Percentiles rank a stretch among this genome's conserved stretches.
phyloP scores from a whole-genome alignment of 139 green algal species.

The Coelastrella sp. region DNA sequence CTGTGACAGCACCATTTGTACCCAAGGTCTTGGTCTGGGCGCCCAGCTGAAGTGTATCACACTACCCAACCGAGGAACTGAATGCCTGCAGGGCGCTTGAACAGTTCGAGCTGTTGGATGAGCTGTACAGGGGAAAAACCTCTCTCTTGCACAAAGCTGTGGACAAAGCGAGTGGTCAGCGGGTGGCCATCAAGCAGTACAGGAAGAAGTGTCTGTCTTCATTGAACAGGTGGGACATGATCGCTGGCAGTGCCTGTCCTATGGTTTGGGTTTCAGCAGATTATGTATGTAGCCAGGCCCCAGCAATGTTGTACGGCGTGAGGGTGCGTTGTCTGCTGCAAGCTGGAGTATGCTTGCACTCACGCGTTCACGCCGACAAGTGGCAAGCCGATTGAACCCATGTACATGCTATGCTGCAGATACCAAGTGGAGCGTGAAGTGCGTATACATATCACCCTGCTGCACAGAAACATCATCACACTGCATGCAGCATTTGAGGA shows the following conservation, averaged over 20 bases:
- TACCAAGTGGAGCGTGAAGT: constrained; percentile 74
- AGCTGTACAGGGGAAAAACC: constrained; percentile 84
- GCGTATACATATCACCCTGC: constrained; percentile 61
- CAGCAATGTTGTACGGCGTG: no score
- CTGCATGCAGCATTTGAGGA: constrained; percentile 88
- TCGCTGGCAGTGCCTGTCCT: not conserved
- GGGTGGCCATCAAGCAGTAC: constrained; percentile 71
- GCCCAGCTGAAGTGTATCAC: no score
- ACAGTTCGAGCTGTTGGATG: constrained; percentile 77
- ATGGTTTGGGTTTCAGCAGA: no score
- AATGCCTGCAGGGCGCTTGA: constrained; percentile 67
- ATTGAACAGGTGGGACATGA: constrained; percentile 61
- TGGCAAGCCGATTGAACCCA: not conserved
- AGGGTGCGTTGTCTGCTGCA: no score
- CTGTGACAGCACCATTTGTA: no score
- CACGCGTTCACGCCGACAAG: no score
- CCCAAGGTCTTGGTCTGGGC: no score
- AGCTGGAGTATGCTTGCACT: no score
- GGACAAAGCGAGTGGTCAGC: constrained; percentile 60
- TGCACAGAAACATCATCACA: constrained; percentile 73
- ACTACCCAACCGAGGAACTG: no score
- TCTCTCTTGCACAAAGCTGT: constrained; percentile 75
- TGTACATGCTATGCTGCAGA: constrained; percentile 25
- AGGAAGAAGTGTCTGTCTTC: constrained; percentile 65
- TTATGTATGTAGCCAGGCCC: no score